These are phyloP conservation scores for Pyrenophora teres DNA, from an alignment of 2,329 filamentous ascomycete genomes.

Conservation along the genomic window DNA sequence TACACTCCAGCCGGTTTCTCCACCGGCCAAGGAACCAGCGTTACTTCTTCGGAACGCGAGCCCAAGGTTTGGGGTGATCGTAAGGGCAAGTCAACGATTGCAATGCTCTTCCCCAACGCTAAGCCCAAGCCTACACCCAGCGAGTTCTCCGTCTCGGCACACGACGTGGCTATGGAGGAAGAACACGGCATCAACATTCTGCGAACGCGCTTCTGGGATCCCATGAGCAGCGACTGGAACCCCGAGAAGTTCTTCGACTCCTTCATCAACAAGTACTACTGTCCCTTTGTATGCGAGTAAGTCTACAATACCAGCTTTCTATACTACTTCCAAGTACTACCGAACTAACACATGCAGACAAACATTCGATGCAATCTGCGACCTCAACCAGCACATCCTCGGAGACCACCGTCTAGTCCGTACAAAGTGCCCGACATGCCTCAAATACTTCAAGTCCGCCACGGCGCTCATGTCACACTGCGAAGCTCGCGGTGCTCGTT, in stretches of 20 bases:
- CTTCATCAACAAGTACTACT: slow-evolving; percentile 55
- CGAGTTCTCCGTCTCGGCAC: slow-evolving; percentile 37
- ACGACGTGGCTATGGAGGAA: slow-evolving; percentile 34
- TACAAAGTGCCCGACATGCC: slow-evolving; percentile 48
- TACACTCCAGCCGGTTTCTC: background rate
- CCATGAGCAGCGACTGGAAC: slow-evolving; percentile 55
- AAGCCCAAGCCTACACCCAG: slow-evolving; percentile 35
- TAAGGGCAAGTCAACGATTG: slow-evolving; percentile 26
- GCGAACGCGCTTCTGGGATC: slow-evolving; percentile 54
- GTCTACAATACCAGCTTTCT: slow-evolving; percentile 2
- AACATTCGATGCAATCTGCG: slow-evolving; percentile 28
- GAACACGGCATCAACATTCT: slow-evolving; percentile 47
- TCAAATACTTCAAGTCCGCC: slow-evolving; percentile 48
- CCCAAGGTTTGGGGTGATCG: slow-evolving; percentile 31
- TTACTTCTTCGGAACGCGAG: slow-evolving; percentile 12
- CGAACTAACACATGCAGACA: slow-evolving; percentile 25
- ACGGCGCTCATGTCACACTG: slow-evolving; percentile 49
- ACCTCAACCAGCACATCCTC: slow-evolving; percentile 47
- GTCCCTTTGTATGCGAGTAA: slow-evolving; percentile 62
- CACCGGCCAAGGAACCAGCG: background rate
- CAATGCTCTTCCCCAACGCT: slow-evolving; percentile 44
- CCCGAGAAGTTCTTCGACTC: slow-evolving; percentile 54
- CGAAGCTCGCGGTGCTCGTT: slow-evolving; percentile 41
- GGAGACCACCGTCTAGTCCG: slow-evolving; percentile 41
- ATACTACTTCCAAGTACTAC: background rate